phyloP scores from a whole-genome alignment of 208 protist genomes.

The Leishmania tarentolae region DNA sequence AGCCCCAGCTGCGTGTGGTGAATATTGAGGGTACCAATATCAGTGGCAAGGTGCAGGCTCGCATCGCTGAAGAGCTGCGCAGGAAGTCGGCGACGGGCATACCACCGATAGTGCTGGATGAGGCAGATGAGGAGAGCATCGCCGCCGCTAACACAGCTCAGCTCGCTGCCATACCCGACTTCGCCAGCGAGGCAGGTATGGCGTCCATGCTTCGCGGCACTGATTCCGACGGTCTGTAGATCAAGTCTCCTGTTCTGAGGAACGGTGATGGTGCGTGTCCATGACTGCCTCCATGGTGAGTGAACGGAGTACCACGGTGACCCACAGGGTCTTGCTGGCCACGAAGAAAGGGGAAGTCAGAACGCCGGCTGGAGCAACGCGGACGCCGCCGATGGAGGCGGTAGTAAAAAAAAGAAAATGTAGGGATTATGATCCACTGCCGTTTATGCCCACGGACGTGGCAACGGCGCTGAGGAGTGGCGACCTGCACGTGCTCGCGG shows the following conservation, averaged over 20 bases:
- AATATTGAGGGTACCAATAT: constrained; percentile 28
- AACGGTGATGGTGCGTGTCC: not conserved
- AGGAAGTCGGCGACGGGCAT: not conserved
- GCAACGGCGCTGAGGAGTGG: not conserved
- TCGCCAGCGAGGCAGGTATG: not conserved
- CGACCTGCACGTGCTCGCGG: not conserved
- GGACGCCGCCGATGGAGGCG: no score
- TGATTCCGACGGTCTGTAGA: not conserved
- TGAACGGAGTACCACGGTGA: not conserved
- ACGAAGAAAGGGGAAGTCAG: not conserved
- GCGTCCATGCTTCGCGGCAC: not conserved
- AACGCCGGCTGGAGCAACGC: not conserved
- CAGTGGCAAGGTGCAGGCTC: constrained; percentile 15
- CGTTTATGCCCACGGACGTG: not conserved
- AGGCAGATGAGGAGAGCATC: not conserved
- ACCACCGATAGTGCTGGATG: not conserved
- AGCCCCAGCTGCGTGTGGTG: constrained; percentile 30
- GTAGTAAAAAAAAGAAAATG: not conserved
- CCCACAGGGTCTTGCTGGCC: not conserved
- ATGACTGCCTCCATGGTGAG: no score
- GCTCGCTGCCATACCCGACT: not conserved
- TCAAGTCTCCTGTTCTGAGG: not conserved
- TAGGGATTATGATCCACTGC: not conserved
- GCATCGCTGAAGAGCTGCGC: not conserved
- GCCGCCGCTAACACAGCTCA: not conserved